Evolutionary conservation across 805 yeast species (phyloP), one percentile per base, ranked within the genome.

Genomic region (Candida dendrica): DNA sequence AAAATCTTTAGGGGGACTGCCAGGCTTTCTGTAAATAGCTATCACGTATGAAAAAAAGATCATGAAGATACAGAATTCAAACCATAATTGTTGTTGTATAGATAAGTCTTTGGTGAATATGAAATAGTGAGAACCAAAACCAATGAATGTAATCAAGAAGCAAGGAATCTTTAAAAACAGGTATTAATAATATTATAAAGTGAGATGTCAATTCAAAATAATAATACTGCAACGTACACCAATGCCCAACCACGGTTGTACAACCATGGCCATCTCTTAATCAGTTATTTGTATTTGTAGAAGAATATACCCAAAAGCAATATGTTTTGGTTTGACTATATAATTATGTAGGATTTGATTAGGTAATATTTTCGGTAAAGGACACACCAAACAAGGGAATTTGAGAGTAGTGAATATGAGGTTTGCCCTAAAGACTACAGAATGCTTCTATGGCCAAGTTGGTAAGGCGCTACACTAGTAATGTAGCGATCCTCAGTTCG

Each of bases 391-490:
- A n/a, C n/a, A n/a, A n/a, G n/a, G n/a, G n/a, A n/a, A n/a, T n/a
- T n/a, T n/a, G n/a, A n/a, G n/a, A 24, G 10, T 24, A 10, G 27
- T 8, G 10, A 7, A 24, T 8, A 24, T 24, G 27, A 24, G 10
- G 7, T 24, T 7, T 24, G 10, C 10, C 10, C 10, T 8, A 7
- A 27, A 27, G 4, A 8, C 30, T 10, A 10, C 24, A 27, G 13
- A 32, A 9, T 15, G 66, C 68, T 65, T 63, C 60, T 64, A 64
- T 64, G 69, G 68, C 69, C 68, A 62, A 65, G 69, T 63, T 74
- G 81, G 81, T 76, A 75, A 78, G 78, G 81, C 82, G 81, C 72
- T 72, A 77, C 81, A 76, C 81, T 76, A 75, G 81, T 76, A 76
- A 75, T 76, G 82, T 76, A 72, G 73, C 75, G 81, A 77, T 76